Conservation (phyloP, 2,329 filamentous ascomycete genomes). For the Arthroderma sp. region DNA sequence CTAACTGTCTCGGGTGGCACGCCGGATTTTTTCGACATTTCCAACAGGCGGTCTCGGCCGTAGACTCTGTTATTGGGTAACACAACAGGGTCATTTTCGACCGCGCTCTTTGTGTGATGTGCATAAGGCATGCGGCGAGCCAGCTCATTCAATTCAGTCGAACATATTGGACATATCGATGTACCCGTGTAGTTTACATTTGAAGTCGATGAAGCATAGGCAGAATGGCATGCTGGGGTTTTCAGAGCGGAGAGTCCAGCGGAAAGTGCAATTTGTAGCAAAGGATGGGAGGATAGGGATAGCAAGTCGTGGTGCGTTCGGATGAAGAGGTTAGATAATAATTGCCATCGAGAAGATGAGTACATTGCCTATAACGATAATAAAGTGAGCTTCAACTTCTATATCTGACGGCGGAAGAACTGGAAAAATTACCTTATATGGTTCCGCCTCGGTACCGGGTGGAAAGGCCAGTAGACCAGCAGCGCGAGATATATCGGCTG, state of each 20-base stretch:
- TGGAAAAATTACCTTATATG: constrained; percentile 40
- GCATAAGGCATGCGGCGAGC: constrained; percentile 84
- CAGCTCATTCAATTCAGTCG: constrained; percentile 83
- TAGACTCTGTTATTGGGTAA: constrained; percentile 82
- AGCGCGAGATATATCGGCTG: constrained; percentile 55
- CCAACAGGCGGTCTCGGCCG: constrained; percentile 57
- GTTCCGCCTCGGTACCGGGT: constrained; percentile 45
- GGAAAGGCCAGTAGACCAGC: constrained; percentile 69
- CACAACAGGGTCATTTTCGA: constrained; percentile 75
- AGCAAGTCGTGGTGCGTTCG: constrained; percentile 77
- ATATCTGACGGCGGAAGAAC: neutral
- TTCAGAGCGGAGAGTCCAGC: constrained; percentile 90
- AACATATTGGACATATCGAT: constrained; percentile 88
- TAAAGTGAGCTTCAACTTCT: neutral
- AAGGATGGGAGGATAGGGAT: constrained; percentile 64
- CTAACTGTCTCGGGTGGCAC: constrained; percentile 53
- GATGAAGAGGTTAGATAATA: constrained; percentile 68
- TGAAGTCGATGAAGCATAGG: constrained; percentile 42
- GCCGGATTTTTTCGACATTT: constrained; percentile 62
- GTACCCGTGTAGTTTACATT: constrained; percentile 42
- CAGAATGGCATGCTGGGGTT: constrained; percentile 79
- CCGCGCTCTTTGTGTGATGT: constrained; percentile 84
- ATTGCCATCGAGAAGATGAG: constrained; percentile 56
- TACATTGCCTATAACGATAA: constrained; percentile 50
- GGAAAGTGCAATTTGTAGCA: constrained; percentile 80